phyloP scores from a whole-genome alignment of 768 basidiomycete species.

The Podaxis rugospora region DNA sequence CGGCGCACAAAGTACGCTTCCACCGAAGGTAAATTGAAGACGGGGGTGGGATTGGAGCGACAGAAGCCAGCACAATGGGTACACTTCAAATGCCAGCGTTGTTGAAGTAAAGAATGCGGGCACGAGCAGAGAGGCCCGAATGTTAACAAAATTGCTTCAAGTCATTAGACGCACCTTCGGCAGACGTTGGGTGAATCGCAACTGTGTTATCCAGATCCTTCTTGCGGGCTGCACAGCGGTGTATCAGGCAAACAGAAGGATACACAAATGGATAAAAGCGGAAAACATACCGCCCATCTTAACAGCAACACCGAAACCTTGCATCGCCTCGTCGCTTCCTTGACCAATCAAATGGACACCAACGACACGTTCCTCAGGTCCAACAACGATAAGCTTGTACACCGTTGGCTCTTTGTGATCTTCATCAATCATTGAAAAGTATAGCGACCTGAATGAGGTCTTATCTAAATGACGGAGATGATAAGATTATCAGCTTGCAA shows the following conservation, averaged over 20 bases:
- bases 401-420: slow-evolving; percentile 93
- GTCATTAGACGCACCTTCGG: slow-evolving; percentile 56
- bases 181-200: slow-evolving; percentile 88
- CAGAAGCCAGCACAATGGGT: neutral
- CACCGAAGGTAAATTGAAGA: neutral
- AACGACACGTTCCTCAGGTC: slow-evolving; percentile 92
- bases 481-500: no score
- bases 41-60: neutral
- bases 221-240: slow-evolving; percentile 52
- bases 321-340: slow-evolving; percentile 92
- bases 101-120: neutral
- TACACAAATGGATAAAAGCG: neutral
- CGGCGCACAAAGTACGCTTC: neutral
- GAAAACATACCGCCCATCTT: slow-evolving; percentile 75
- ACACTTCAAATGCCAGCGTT: neutral
- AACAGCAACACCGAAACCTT: slow-evolving; percentile 95
- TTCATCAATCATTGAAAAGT: slow-evolving; percentile 88
- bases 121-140: neutral
- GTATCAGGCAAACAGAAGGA: slow-evolving; percentile 4
- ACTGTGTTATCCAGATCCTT: slow-evolving; percentile 83
- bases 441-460: slow-evolving; percentile 76
- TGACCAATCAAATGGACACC: slow-evolving; percentile 90
- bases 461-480: slow-evolving; percentile 47
- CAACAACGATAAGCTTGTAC: slow-evolving; percentile 86
- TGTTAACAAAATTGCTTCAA: neutral